Base-by-base conservation (phyloP, 306 rosid genomes). In the Vachellia collinsii region DNA sequence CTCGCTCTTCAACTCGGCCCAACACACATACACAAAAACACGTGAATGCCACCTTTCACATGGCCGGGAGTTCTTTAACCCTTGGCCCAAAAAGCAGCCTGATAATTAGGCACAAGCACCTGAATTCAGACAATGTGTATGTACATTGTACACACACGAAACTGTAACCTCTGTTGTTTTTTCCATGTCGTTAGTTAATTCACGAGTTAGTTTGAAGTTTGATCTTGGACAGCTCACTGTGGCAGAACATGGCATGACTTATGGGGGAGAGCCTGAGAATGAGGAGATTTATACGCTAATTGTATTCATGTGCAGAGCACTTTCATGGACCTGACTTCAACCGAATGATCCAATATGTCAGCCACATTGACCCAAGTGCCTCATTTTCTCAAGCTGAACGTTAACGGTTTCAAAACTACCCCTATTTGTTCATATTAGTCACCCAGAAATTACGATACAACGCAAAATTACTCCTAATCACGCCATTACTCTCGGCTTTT, bases 401-500 rank as follows among this genome's bases (percentile, higher is more conserved):
- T 8, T 74, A 75, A 82, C 84, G 76, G 72, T 70, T 81, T 74
- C 4, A 78, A 51, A 85, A 82, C 72, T 73, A 62, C 75, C 79
- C 8, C 37, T 65, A 5, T 39, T 9, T 11, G 25, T 8, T 5
- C 12, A 22, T 14, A 23, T 10, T 59, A 29, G 17, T n/a, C 11
- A 20, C 8, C 85, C 86, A 39, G 79, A 72, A 87, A 89, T 71
- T 77, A 80, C 73, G 82, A 58, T 75, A 23, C 34, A 11, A 42
- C 13, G 3, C 41, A 80, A 36, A 41, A 59, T 23, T 61, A 61
- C 34, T 72, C 20, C 66, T 78, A 91, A 90, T 89, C 93, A 86
- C 90, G 96, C 96, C 90, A 81, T 68, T 78, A 77, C 90, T 86
- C 78, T 72, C 85, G 92, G 88, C 90, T 88, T 89, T 63, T 70